Conservation (phyloP, 2,329 filamentous ascomycete species). For the Cryphonectria naterciae region DNA sequence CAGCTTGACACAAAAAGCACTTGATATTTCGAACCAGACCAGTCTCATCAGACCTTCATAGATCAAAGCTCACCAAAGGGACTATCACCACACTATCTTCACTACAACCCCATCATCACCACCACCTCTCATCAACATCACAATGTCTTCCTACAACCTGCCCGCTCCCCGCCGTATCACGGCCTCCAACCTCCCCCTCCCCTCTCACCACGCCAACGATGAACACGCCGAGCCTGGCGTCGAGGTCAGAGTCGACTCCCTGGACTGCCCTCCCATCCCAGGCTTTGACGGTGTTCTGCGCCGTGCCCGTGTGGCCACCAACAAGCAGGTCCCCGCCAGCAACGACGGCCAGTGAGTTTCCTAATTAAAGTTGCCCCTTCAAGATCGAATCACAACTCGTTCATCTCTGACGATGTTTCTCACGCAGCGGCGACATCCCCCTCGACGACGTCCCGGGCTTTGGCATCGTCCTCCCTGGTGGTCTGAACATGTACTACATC, state of each 20-base stretch:
- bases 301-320: neutral
- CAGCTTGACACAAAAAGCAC: neutral
- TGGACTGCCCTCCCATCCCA: conserved; percentile 9
- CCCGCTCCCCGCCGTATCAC: conserved; percentile 3
- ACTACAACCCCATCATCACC: neutral
- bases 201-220: conserved; percentile 1
- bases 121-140: neutral
- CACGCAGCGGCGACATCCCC: neutral
- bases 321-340: conserved; percentile 10
- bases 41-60: neutral
- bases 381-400: neutral
- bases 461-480: conserved; percentile 2
- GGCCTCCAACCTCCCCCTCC: conserved; percentile 3
- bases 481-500: conserved; percentile 7
- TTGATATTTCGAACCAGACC: neutral
- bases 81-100: neutral
- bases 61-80: neutral
- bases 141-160: neutral
- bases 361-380: neutral
- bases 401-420: neutral
- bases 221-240: conserved; percentile 7
- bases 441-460: conserved; percentile 4
- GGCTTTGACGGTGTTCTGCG: conserved; percentile 1
- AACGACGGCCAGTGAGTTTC: conserved; percentile 6
- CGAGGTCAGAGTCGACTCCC: neutral